Base-by-base conservation (phyloP, 768 basidiomycete genomes). In the Termitomyces sp. region DNA sequence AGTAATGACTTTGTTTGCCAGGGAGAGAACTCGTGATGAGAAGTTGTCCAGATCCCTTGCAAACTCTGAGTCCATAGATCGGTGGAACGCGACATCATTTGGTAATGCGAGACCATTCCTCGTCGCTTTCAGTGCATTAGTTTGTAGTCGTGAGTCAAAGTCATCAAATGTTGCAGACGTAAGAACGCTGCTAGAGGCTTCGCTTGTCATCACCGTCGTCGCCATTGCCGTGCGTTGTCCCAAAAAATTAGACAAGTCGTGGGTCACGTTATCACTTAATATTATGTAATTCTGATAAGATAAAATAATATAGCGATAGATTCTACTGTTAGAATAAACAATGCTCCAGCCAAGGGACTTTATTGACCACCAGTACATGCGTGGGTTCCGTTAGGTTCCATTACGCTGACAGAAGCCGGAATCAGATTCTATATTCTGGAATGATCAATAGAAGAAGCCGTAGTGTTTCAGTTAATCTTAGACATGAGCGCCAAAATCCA, bases 21-120 rank as follows among this genome's bases (percentile, higher is more conserved):
- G 64, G 8, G 75, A 69, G 21, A 97, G 77, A 2, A 95, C 78
- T 31, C 83, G 78, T 16, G 78, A 71, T 0, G 90, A 87, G 54
- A 90, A 81, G 4, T 66, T 69, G 65, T 98, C 95, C 35, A 97
- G 71, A 41, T 86, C 82, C 53, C 76, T 75, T 2, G 87, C 88
- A 53, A 97, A 78, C 2, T 72, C 75, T 4, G 81, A 71, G 69
- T 95, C 89, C 60, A 98, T 82, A 2, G 95, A 90, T 23, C 92
- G 87, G 71, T 97, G 92, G 70, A 95, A 98, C n/a, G 78, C 73
- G 56, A 98, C 76, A 73, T 98, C 95, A 14, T 75, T 60, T 3
- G 93, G 88, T 3, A 92, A 75, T 1, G 74, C 73, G 1, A 81
- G 82, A 0, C 89, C 81, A 49, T 78, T 73, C 53, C 83, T 79